Base-by-base conservation (phyloP, 148 eudicot species). In the Rheum nobile region DNA sequence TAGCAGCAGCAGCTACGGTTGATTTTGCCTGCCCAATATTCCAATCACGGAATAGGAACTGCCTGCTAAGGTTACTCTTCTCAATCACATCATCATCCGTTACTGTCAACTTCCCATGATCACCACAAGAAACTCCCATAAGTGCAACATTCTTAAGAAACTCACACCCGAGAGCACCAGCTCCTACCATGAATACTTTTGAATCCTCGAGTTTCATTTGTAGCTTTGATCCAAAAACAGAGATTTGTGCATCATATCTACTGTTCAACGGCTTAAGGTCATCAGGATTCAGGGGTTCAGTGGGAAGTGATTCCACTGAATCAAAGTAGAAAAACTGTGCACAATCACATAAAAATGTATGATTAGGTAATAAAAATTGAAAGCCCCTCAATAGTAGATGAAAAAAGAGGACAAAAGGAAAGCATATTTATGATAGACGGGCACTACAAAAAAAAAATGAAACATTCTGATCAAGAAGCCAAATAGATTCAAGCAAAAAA, bases 51-150 rank as follows among this genome's bases (percentile, higher is more conserved):
- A 90, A 90, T 32, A 90, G 88, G 77, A 90, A 90, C 80, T 90
- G 95, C 71, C 95, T 79, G 84, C 87, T 90, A 54, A 90, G 86
- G 76, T 90, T 88, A 79, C 95, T 90, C 83, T 90, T 90, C 72
- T 90, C 91, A 38, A 90, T 90, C 28, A 90, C 95, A 82, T 87
- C 95, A 74, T 90, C 95, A 76, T 90, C 95, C 26, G 95, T 90
- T 34, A 90, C 75, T 47, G 95, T 90, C 76, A 90, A 71, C 80
- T 86, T 87, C 48, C 90, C 95, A 79, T 79, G 74, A 68, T 69
- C 67, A 55, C 95, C 90, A 83, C 95, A 87, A 72, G 83, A 81
- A 21, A 90, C 86, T 54, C 95, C 95, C 95, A 90, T 90, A 76
- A 90, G 75, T 46, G 95, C 95, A 73, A 90, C 67, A 71, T 90